A percentile compares a stretch with the other conserved stretches of the same genome.
phyloP scores from a whole-genome alignment of 2,329 filamentous ascomycete genomes.

The Aspergillus ibericus region DNA sequence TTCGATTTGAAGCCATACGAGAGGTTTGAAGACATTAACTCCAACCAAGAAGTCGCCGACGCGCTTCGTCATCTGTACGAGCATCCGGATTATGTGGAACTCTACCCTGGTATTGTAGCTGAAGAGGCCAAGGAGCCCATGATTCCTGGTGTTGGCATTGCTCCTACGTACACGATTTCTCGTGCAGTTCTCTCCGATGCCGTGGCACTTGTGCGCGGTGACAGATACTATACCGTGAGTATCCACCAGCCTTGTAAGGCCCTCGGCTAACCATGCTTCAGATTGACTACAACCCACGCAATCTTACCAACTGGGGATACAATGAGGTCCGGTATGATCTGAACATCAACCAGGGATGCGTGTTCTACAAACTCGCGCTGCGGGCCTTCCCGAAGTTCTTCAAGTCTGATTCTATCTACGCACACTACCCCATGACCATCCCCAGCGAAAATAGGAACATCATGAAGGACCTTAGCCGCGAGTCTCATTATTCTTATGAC shows the following conservation, averaged over 20 bases:
- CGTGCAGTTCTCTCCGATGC: constrained; percentile 76
- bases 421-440: constrained; percentile 71
- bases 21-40: constrained; percentile 81
- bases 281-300: constrained; percentile 70
- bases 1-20: constrained; percentile 75
- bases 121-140: constrained; percentile 75
- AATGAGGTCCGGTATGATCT: constrained; percentile 71
- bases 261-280: constrained; percentile 27
- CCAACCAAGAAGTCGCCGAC: constrained; percentile 68
- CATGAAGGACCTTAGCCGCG: constrained; percentile 65
- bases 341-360: constrained; percentile 74
- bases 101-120: constrained; percentile 75
- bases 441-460: constrained; percentile 72
- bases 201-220: constrained; percentile 73
- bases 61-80: constrained; percentile 64
- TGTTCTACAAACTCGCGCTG: constrained; percentile 81
- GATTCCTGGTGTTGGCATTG: constrained; percentile 71
- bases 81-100: constrained; percentile 75
- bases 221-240: constrained; percentile 68
- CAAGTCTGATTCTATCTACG: constrained; percentile 74
- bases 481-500: constrained; percentile 68
- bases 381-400: constrained; percentile 80
- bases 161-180: constrained; percentile 73
- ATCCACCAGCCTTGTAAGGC: constrained; percentile 5
- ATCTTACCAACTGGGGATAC: constrained; percentile 82